phyloP scores from a whole-genome alignment of 768 basidiomycete species.

The Amanita exitialis region DNA sequence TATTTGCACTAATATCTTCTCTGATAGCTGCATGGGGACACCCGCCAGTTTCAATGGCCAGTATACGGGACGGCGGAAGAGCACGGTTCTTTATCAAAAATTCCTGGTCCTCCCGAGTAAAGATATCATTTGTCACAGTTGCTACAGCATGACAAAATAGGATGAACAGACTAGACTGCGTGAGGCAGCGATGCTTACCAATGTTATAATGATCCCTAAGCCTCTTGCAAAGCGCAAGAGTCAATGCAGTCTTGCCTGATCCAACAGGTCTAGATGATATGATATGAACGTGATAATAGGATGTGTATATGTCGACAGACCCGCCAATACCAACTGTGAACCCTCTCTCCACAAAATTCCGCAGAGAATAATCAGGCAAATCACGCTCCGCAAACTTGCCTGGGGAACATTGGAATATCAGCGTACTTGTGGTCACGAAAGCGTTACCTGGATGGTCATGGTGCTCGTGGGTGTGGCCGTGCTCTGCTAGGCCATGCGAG shows the following conservation, averaged over 20 bases:
- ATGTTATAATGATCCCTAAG: constrained; percentile 85
- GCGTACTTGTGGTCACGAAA: neutral
- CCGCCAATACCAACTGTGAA: constrained; percentile 99
- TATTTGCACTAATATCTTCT: constrained; percentile 96
- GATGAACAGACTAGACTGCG: neutral
- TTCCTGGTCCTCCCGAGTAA: constrained; percentile 96
- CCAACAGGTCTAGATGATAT: constrained; percentile 77
- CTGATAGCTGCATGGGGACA: constrained; percentile 98
- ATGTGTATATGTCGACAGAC: constrained; percentile 32
- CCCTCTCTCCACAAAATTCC: constrained; percentile 87
- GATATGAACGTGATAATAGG: neutral
- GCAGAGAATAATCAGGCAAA: constrained; percentile 72
- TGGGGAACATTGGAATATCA: constrained; percentile 17
- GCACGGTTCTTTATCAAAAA: constrained; percentile 92
- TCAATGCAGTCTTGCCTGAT: constrained; percentile 93
- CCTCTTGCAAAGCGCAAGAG: constrained; percentile 78
- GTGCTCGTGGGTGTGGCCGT: constrained; percentile 93
- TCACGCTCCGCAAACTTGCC: constrained; percentile 92
- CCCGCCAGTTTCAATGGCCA: constrained; percentile 96
- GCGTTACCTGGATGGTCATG: constrained; percentile 75
- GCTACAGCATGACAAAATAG: constrained; percentile 31
- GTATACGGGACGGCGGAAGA: constrained; percentile 74
- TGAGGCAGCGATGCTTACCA: constrained; percentile 36
- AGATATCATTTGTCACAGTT: constrained; percentile 99
- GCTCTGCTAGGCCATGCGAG: constrained; percentile 56